Evolutionary conservation across 805 yeast genomes (phyloP).

Genomic region (Starmerella sirachaensis): DNA sequence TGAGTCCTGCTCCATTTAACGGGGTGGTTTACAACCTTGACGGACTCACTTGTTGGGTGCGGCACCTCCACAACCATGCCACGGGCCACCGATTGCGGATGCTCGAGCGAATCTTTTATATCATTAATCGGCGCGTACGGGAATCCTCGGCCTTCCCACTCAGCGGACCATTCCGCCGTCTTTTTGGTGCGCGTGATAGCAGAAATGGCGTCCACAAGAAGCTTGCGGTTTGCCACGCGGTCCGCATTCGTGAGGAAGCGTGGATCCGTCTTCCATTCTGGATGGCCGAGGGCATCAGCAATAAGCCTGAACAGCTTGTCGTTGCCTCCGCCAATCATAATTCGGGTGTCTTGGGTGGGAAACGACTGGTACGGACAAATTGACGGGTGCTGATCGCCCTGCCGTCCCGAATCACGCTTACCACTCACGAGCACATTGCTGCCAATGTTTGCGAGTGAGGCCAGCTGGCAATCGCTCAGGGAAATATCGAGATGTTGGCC

Average conservation of each 20-base stretch:
- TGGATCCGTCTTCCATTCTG: slow-evolving; percentile 31
- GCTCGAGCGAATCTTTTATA: slow-evolving; percentile 28
- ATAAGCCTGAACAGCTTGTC: slow-evolving; percentile 29
- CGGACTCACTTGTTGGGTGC: slow-evolving; percentile 30
- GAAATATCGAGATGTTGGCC: slow-evolving; percentile 33
- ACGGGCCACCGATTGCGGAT: slow-evolving; percentile 30
- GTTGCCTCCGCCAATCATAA: slow-evolving; percentile 35
- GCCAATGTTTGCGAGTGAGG: slow-evolving; percentile 33
- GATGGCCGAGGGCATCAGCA: slow-evolving; percentile 27
- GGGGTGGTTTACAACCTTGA: slow-evolving; percentile 31
- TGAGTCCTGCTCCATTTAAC: slow-evolving; percentile 31
- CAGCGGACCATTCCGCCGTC: slow-evolving; percentile 29
- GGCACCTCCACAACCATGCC: slow-evolving; percentile 29
- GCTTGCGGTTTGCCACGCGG: slow-evolving; percentile 29
- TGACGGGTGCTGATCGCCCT: slow-evolving; percentile 34
- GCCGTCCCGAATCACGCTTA: slow-evolving; percentile 32
- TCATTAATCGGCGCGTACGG: slow-evolving; percentile 35
- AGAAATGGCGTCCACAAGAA: slow-evolving; percentile 27
- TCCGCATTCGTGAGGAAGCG: slow-evolving; percentile 29
- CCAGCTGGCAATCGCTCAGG: slow-evolving; percentile 32
- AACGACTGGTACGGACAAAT: slow-evolving; percentile 35
- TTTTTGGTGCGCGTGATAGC: slow-evolving; percentile 25
- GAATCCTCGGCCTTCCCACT: slow-evolving; percentile 28
- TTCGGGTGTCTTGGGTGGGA: slow-evolving; percentile 29
- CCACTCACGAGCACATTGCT: slow-evolving; percentile 31